These are phyloP conservation scores for Dactylellina cionopaga DNA, from an alignment of 2,329 filamentous ascomycete species.

Conservation along the genomic window DNA sequence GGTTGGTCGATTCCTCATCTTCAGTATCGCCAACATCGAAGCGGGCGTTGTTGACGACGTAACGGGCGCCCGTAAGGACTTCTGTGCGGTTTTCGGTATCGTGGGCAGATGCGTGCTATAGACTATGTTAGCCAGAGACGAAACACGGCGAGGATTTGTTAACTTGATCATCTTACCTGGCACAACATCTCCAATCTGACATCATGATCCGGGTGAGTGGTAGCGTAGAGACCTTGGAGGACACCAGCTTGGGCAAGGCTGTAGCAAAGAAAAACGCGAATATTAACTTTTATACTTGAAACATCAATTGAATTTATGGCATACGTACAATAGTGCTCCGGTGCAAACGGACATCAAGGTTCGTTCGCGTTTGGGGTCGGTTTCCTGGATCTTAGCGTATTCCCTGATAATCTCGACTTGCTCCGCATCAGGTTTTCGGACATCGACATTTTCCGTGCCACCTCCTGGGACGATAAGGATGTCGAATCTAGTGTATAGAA, in stretches of 20 bases:
- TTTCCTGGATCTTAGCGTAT: conserved; percentile 81
- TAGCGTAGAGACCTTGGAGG: conserved; percentile 80
- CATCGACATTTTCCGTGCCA: conserved; percentile 69
- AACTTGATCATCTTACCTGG: conserved; percentile 68
- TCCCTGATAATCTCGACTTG: conserved; percentile 77
- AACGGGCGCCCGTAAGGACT: conserved; percentile 80
- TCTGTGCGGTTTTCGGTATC: conserved; percentile 72
- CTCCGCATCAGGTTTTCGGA: conserved; percentile 58
- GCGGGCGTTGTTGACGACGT: conserved; percentile 90
- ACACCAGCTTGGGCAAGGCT: conserved; percentile 66
- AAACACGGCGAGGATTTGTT: background rate
- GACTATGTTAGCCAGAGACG: conserved; percentile 65
- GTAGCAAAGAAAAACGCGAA: background rate
- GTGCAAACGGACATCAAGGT: conserved; percentile 83
- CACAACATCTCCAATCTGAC: conserved; percentile 84
- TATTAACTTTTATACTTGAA: background rate
- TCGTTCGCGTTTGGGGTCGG: conserved; percentile 80
- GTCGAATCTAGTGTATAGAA: conserved; percentile 70
- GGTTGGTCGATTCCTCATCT: conserved; percentile 67
- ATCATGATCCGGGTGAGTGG: conserved; percentile 82
- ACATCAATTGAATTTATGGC: conserved; percentile 62
- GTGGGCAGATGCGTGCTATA: conserved; percentile 33
- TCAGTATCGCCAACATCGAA: conserved; percentile 82
- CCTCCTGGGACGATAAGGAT: conserved; percentile 82
- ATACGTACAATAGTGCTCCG: conserved; percentile 78